phyloP scores from a whole-genome alignment of 768 basidiomycete genomes.

The Cystofilobasidium bisporidii region DNA sequence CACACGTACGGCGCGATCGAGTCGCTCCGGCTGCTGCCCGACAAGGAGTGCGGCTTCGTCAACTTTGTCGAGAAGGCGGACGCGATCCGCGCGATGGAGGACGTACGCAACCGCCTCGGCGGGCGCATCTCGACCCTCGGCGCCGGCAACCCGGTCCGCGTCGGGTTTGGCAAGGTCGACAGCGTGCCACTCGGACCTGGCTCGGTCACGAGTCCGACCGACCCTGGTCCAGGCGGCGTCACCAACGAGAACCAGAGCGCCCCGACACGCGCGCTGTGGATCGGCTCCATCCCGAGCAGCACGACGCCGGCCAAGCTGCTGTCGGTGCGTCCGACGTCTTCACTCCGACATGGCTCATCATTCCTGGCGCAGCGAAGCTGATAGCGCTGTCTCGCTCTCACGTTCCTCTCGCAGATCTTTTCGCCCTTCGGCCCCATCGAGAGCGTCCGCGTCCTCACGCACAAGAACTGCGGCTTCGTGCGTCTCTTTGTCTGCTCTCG shows the following conservation, averaged over 20 bases:
- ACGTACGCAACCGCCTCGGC: slow-evolving; percentile 87
- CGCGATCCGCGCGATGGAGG: slow-evolving; percentile 95
- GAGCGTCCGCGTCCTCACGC: slow-evolving; percentile 86
- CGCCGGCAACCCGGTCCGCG: slow-evolving; percentile 76
- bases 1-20: slow-evolving; percentile 96
- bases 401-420: slow-evolving; percentile 50
- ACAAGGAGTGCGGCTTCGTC: slow-evolving; percentile 99
- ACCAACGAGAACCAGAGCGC: slow-evolving; percentile 80
- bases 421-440: slow-evolving; percentile 97
- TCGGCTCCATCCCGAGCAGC: slow-evolving; percentile 89
- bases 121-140: slow-evolving; percentile 69
- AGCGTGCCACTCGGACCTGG: slow-evolving; percentile 62
- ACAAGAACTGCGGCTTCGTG: slow-evolving; percentile 86
- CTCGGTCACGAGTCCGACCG: slow-evolving; percentile 17
- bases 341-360: background rate
- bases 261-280: slow-evolving; percentile 93
- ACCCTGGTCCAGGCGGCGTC: slow-evolving; percentile 50
- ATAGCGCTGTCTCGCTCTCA: background rate
- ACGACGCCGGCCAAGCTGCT: slow-evolving; percentile 90
- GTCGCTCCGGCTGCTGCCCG: slow-evolving; percentile 82
- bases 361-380: background rate
- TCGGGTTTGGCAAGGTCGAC: slow-evolving; percentile 96
- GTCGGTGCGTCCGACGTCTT: slow-evolving; percentile 45
- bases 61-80: slow-evolving; percentile 94
- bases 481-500: background rate